phyloP scores from a whole-genome alignment of 805 yeast species.

The Maudiozyma serrabonitensis region DNA sequence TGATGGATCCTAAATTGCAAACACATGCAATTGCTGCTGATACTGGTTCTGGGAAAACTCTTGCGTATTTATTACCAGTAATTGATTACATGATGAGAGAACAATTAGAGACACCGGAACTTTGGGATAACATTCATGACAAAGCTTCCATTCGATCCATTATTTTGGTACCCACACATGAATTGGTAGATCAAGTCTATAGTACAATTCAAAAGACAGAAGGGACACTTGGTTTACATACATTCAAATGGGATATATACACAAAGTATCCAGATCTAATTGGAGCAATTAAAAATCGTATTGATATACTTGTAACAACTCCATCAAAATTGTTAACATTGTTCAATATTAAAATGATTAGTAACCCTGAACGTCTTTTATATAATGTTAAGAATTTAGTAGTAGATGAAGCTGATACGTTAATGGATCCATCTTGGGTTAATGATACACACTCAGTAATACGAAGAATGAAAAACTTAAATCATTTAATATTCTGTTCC shows the following conservation, averaged over 20 bases:
- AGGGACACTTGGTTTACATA: constrained; percentile 32
- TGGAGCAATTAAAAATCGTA: constrained; percentile 38
- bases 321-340: constrained; percentile 57
- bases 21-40: constrained; percentile 85
- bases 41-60: constrained; percentile 94
- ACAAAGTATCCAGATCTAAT: constrained; percentile 46
- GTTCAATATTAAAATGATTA: constrained; percentile 28
- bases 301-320: constrained; percentile 78
- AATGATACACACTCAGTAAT: constrained; percentile 52
- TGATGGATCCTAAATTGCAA: constrained; percentile 36
- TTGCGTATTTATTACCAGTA: constrained; percentile 79
- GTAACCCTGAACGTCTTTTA: constrained; percentile 32
- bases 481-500: constrained; percentile 66
- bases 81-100: constrained; percentile 57
- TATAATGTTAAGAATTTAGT: constrained; percentile 51
- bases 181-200: constrained; percentile 73
- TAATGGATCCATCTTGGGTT: constrained; percentile 74
- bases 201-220: constrained; percentile 30
- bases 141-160: constrained; percentile 53
- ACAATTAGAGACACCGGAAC: constrained; percentile 32
- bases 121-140: constrained; percentile 27
- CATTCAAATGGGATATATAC: constrained; percentile 54
- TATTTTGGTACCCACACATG: constrained; percentile 83
- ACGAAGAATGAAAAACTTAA: constrained; percentile 40
- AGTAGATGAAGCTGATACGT: constrained; percentile 89